Evolutionary conservation across 805 yeast species (phyloP).

Genomic region (Candida golubevii): DNA sequence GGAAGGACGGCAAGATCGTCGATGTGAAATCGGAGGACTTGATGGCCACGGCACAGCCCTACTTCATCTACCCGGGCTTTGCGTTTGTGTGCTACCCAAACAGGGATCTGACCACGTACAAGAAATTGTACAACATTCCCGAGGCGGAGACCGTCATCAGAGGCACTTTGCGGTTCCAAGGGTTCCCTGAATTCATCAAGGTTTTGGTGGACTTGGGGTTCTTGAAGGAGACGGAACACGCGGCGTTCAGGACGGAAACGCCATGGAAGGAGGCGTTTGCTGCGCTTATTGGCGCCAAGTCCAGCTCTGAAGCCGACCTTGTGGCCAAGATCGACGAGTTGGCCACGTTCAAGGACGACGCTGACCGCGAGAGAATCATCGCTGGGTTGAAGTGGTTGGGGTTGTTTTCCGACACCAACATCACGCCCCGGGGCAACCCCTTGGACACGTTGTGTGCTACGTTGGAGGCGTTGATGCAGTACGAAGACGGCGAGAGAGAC

Average conservation of each 20-base stretch:
- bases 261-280: constrained; percentile 88
- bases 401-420: constrained; percentile 69
- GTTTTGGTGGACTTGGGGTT: constrained; percentile 92
- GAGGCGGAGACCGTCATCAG: constrained; percentile 96
- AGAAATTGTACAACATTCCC: constrained; percentile 88
- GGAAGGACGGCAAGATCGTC: constrained; percentile 78
- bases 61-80: constrained; percentile 92
- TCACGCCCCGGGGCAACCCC: constrained; percentile 89
- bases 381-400: constrained; percentile 94
- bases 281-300: constrained; percentile 66
- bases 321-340: constrained; percentile 69
- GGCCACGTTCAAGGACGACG: constrained; percentile 75
- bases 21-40: constrained; percentile 82
- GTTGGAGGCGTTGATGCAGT: constrained; percentile 92
- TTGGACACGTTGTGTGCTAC: constrained; percentile 96
- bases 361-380: constrained; percentile 81
- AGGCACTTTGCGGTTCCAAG: constrained; percentile 97
- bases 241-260: constrained; percentile 49
- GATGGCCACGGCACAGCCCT: constrained; percentile 93
- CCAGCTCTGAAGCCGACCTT: constrained; percentile 68
- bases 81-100: constrained; percentile 95
- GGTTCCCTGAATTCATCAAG: constrained; percentile 97
- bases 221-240: constrained; percentile 70
- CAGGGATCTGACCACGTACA: constrained; percentile 94
- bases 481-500: constrained; percentile 93